Evolutionary conservation across 2,329 filamentous ascomycete species (phyloP).

Genomic region (Pseudogymnoascus sp.): DNA sequence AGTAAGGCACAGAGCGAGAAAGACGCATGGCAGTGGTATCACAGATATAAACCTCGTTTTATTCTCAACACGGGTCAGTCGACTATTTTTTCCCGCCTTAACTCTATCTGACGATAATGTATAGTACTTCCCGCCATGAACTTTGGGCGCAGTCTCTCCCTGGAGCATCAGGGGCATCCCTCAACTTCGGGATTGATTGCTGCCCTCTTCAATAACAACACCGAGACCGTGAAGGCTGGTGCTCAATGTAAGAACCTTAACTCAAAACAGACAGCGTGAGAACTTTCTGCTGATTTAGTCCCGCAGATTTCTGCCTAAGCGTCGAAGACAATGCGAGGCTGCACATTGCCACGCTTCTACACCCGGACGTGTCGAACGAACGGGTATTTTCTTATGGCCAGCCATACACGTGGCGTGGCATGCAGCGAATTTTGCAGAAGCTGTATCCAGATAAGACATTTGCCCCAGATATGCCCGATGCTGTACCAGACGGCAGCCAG

Average conservation of each 20-base stretch:
- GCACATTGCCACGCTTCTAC: neutral
- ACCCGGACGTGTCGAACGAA: neutral
- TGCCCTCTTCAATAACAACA: neutral
- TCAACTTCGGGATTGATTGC: neutral
- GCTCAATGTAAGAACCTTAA: conserved; percentile 11
- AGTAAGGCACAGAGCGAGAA: conserved; percentile 32
- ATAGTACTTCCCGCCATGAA: conserved; percentile 27
- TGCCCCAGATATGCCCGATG: conserved; percentile 9
- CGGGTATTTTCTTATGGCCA: neutral
- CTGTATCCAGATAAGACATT: conserved; percentile 16
- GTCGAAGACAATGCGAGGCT: neutral
- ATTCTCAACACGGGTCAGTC: conserved; percentile 24
- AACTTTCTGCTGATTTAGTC: neutral
- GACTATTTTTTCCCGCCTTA: neutral
- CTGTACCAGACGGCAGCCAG: neutral
- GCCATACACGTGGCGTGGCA: conserved; percentile 19
- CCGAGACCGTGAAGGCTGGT: conserved; percentile 4
- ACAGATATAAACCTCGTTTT: conserved; percentile 22
- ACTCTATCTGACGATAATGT: neutral
- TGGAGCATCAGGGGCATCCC: neutral
- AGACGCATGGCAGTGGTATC: conserved; percentile 30
- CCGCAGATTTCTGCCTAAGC: conserved; percentile 16
- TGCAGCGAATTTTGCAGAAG: conserved; percentile 16
- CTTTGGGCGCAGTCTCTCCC: conserved; percentile 22
- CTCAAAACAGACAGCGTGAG: neutral